Conservation (phyloP, 768 basidiomycete species). For the Cantharellus cinnabarinus region DNA sequence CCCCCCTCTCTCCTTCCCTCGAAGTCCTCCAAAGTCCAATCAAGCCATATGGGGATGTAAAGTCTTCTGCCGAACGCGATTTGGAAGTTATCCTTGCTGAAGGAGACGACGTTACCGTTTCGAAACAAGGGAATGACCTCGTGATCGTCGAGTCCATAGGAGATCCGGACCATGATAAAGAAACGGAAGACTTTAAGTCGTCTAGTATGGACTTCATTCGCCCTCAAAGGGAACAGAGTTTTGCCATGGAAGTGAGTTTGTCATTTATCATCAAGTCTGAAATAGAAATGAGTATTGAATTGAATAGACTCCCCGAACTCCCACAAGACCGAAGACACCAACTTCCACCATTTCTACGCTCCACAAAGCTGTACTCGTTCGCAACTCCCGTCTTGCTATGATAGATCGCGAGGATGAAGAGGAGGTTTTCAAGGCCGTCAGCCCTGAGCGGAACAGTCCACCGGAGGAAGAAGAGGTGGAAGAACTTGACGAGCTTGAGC, state of each 20-base stretch:
- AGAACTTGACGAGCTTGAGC: neutral
- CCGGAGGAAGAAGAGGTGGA: neutral
- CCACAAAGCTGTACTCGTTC: constrained; percentile 8
- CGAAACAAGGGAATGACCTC: constrained; percentile 49
- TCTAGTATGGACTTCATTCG: neutral
- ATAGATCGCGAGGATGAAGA: constrained; percentile 6
- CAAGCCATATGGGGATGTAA: constrained; percentile 2
- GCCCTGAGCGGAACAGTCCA: constrained; percentile 2
- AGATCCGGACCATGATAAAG: neutral
- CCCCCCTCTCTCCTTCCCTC: constrained; percentile 15
- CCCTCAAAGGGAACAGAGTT: neutral
- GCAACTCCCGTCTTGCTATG: constrained; percentile 5
- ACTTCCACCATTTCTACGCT: neutral
- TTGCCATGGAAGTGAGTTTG: too few relatives aligned
- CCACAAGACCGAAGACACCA: neutral
- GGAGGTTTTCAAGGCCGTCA: constrained; percentile 6
- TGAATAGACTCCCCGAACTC: neutral
- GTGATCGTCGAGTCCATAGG: constrained; percentile 34
- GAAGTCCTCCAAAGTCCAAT: constrained; percentile 38
- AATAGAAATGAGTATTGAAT: neutral
- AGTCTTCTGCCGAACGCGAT: constrained; percentile 12
- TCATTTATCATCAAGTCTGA: neutral
- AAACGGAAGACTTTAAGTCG: neutral
- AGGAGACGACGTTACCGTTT: constrained; percentile 42
- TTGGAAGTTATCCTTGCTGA: constrained; percentile 28